Evolutionary conservation across 2,329 filamentous ascomycete genomes (phyloP), one percentile per base, ranked within the genome.

Genomic region (Fusarium domesticum): DNA sequence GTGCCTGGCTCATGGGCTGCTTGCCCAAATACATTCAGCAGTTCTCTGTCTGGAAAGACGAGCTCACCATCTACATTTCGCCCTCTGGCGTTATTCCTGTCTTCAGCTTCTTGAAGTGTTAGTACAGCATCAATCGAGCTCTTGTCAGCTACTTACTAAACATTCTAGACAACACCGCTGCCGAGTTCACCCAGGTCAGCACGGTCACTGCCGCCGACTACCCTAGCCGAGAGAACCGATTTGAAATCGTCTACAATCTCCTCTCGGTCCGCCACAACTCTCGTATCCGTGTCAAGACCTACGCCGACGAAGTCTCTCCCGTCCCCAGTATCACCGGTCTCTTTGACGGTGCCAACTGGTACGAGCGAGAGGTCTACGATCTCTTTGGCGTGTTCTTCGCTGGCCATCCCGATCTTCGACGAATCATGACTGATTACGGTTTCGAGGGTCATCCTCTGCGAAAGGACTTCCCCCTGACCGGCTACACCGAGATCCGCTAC

Each of bases 31-130:
- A 96, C 72, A 82, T 98, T 61, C 95, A 98, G 75, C 93, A 98
- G 74, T 97, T 97, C 75, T 95, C 91, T 11, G 92, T 98, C 43
- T 98, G 93, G 93, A 98, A 98, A 75, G 93, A 98, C 67, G 93
- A 98, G 72, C 83, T 98, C 66, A 90, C 87, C 60, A 89, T 96
- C 68, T 92, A 95, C 71, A 93, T 97, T 64, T 78, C 89, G 37
- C 93, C 93, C 2, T 74, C 87, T 30, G 93, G 89, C 57, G 83
- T 97, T 59, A 81, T 96, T 58, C 93, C 93, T 31, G 87, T 95
- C 61, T 91, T 98, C 70, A 83, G 80, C 50, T 98, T 98, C 75
- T 78, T 98, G 62, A 97, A 97, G 75, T 81, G 81, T 83, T 64
- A 45, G 65, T 61, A 40, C 12, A 18, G 37, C 17, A 12, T 25